Conservation (phyloP, 768 basidiomycete species). For the Auricularia sp. region DNA sequence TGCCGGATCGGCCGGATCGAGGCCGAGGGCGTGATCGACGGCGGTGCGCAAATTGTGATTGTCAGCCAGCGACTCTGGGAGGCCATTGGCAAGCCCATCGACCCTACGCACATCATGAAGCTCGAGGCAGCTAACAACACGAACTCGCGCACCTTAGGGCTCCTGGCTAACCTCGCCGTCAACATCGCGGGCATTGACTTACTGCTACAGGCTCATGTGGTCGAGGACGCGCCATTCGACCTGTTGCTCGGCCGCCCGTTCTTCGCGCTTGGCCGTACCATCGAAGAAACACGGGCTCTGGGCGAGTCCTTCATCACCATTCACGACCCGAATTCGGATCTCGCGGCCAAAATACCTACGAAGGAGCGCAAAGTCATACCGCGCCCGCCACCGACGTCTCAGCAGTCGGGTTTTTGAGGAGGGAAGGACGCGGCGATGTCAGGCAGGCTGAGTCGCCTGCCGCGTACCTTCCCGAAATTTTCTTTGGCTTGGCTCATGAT, state of each 20-base stretch:
- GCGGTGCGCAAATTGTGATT: not conserved
- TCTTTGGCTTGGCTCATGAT: not conserved
- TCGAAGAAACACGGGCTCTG: not conserved
- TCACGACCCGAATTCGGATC: not conserved
- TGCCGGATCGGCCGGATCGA: not conserved
- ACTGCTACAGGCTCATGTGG: conserved; percentile 7
- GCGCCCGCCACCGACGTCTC: not conserved
- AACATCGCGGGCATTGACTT: not conserved
- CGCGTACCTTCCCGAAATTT: not conserved
- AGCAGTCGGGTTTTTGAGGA: not conserved
- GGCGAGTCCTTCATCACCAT: not conserved
- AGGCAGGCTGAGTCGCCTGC: not conserved
- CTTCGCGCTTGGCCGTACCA: not conserved
- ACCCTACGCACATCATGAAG: not conserved
- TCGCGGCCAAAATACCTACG: not conserved
- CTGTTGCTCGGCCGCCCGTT: conserved; percentile 9
- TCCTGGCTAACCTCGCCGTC: not conserved
- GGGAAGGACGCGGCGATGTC: not conserved
- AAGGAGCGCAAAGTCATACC: not conserved
- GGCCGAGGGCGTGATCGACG: not conserved
- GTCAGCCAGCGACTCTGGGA: not conserved
- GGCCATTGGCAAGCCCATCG: not conserved
- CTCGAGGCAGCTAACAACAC: not conserved
- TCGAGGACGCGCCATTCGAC: conserved; percentile 8
- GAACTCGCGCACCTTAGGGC: not conserved